Conservation (phyloP, 2,329 filamentous ascomycete genomes). For the Fusarium verrucosum region DNA sequence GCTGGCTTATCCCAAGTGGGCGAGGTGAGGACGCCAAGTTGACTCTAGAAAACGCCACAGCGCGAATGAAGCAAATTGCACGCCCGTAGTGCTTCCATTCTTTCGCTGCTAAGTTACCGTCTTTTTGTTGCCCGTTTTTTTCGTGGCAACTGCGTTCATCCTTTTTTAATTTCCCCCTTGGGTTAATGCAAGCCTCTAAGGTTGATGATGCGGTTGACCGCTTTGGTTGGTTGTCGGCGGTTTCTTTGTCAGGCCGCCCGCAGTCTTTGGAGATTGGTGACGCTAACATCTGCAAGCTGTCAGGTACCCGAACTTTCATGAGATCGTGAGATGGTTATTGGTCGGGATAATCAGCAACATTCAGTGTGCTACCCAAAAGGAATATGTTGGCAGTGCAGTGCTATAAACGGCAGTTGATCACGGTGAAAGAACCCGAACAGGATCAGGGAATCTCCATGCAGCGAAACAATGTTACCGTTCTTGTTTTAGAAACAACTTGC, state of each 20-base stretch:
- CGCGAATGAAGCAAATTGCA: slow-evolving; percentile 20
- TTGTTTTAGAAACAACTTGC: background rate
- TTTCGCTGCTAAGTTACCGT: slow-evolving; percentile 4
- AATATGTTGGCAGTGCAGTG: background rate
- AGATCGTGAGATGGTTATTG: background rate
- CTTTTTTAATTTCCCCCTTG: slow-evolving; percentile 33
- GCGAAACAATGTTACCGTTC: background rate
- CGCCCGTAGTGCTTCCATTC: slow-evolving; percentile 1
- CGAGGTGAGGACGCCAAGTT: background rate
- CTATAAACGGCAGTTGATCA: background rate
- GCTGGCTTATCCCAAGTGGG: slow-evolving; percentile 7
- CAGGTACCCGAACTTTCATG: slow-evolving; percentile 27
- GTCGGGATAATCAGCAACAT: background rate
- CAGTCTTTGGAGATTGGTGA: background rate
- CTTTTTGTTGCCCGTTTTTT: slow-evolving; percentile 25
- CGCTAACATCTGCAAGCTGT: slow-evolving; percentile 28
- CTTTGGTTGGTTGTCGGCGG: slow-evolving; percentile 3
- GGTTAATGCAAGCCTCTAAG: slow-evolving; percentile 4
- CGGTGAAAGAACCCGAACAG: background rate
- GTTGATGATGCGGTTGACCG: slow-evolving; percentile 17
- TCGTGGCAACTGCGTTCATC: slow-evolving; percentile 27
- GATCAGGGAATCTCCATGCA: too few species aligned
- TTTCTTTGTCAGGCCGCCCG: background rate
- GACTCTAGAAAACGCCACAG: slow-evolving; percentile 29
- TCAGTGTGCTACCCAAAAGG: background rate